Evolutionary conservation across 2,329 filamentous ascomycete species (phyloP).

Genomic region (Pseudogymnoascus sp.): DNA sequence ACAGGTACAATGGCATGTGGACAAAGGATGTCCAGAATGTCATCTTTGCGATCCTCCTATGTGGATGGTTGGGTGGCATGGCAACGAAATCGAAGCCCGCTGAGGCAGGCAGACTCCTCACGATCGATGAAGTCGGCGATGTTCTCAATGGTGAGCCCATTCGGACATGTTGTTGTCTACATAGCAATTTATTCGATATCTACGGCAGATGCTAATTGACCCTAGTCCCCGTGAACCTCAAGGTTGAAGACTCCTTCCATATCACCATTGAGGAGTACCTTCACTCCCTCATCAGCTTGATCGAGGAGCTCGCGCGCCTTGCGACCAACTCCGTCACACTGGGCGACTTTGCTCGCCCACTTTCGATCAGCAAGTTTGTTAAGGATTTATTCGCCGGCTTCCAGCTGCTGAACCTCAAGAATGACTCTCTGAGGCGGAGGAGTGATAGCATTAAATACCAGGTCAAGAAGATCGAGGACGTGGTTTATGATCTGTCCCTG

Average conservation of each 20-base stretch:
- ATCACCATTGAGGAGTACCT: slow-evolving; percentile 97
- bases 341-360: slow-evolving; percentile 76
- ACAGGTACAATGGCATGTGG: slow-evolving; percentile 77
- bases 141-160: slow-evolving; percentile 59
- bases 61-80: slow-evolving; percentile 75
- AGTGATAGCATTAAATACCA: slow-evolving; percentile 95
- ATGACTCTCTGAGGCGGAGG: slow-evolving; percentile 79
- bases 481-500: slow-evolving; percentile 90
- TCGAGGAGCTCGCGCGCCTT: slow-evolving; percentile 83
- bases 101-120: slow-evolving; percentile 63
- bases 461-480: slow-evolving; percentile 96
- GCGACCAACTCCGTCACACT: slow-evolving; percentile 92
- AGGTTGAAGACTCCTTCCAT: slow-evolving; percentile 85
- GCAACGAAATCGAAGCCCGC: slow-evolving; percentile 44
- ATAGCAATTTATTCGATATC: neutral
- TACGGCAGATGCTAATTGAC: slow-evolving; percentile 12
- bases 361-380: slow-evolving; percentile 84
- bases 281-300: slow-evolving; percentile 74
- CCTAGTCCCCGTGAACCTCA: slow-evolving; percentile 81
- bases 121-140: slow-evolving; percentile 78
- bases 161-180: neutral
- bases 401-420: slow-evolving; percentile 95
- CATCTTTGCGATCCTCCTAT: slow-evolving; percentile 50
- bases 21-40: slow-evolving; percentile 75
- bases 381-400: slow-evolving; percentile 95